Conservation (phyloP, 2,329 filamentous ascomycete species). For the Coniochaeta sp. region DNA sequence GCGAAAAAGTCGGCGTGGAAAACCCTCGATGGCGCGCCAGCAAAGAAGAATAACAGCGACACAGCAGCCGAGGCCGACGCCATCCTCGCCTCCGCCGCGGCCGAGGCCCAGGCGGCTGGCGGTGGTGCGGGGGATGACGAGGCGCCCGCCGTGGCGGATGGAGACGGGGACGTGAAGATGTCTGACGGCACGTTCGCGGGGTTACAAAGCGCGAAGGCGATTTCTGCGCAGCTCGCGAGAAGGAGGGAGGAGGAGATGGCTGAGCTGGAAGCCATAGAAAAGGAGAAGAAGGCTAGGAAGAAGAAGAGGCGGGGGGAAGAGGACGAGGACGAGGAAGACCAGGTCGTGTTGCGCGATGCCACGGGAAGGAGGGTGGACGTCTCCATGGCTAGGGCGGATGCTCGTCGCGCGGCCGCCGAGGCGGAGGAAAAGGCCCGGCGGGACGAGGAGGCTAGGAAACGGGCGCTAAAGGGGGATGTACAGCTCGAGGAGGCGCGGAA, state of each 20-base stretch:
- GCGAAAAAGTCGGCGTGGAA: constrained; percentile 79
- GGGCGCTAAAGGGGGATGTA: constrained; percentile 76
- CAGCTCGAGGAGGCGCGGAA: constrained; percentile 63
- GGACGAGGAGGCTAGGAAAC: constrained; percentile 53
- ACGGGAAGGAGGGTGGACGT: constrained; percentile 92
- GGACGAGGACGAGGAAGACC: constrained; percentile 44
- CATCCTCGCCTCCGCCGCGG: constrained; percentile 66
- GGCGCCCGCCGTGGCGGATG: constrained; percentile 29
- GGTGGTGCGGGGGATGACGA: constrained; percentile 40
- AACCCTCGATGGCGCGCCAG: constrained; percentile 39
- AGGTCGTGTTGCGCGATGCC: constrained; percentile 93
- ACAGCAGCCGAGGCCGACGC: constrained; percentile 64
- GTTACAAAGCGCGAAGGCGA: constrained; percentile 74
- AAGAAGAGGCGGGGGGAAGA: constrained; percentile 30
- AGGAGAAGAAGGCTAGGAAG: constrained; percentile 25
- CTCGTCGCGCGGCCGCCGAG: constrained; percentile 56
- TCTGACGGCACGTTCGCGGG: constrained; percentile 82
- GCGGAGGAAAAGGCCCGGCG: constrained; percentile 59
- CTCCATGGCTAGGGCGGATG: constrained; percentile 81
- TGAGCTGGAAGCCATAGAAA: constrained; percentile 21
- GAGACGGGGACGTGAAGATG: constrained; percentile 59
- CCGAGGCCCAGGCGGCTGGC: constrained; percentile 51
- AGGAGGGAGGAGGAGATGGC: constrained; percentile 32
- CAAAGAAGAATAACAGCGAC: constrained; percentile 23
- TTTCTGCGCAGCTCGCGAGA: constrained; percentile 61